These are phyloP conservation scores for Macrophomina phaseolina DNA, from an alignment of 2,329 filamentous ascomycete species.

Conservation along the genomic window DNA sequence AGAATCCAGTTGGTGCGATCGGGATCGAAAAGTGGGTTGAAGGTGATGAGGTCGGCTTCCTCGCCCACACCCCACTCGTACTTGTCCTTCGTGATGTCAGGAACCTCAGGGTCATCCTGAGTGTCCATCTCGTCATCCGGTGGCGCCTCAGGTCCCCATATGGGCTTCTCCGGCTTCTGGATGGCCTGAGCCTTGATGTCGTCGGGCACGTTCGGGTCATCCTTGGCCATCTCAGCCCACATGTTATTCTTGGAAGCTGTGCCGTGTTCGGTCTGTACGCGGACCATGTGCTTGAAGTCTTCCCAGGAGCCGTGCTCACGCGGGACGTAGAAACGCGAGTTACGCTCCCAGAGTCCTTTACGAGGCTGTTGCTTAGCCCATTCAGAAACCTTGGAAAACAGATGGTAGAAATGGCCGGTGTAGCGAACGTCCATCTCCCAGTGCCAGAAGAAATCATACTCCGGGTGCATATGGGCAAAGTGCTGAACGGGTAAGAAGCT, in stretches of 20 bases:
- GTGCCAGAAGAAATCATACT: constrained; percentile 92
- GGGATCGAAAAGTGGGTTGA: constrained; percentile 78
- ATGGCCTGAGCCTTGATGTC: constrained; percentile 42
- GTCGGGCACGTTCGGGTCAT: constrained; percentile 49
- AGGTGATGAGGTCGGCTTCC: constrained; percentile 75
- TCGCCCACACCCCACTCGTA: constrained; percentile 72
- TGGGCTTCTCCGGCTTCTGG: constrained; percentile 47
- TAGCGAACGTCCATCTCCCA: constrained; percentile 96
- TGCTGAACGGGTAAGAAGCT: constrained; percentile 94
- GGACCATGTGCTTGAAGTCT: constrained; percentile 71
- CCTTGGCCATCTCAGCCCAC: constrained; percentile 46
- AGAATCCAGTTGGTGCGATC: constrained; percentile 76
- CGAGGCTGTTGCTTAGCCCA: constrained; percentile 74
- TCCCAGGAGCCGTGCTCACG: constrained; percentile 72
- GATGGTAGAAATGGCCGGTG: constrained; percentile 85
- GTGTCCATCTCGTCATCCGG: constrained; percentile 57
- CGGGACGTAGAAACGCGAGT: constrained; percentile 77
- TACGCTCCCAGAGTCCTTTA: constrained; percentile 78
- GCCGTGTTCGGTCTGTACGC: constrained; percentile 63
- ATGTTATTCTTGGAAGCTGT: constrained; percentile 53
- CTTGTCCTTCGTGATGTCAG: constrained; percentile 61
- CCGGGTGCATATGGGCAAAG: constrained; percentile 85
- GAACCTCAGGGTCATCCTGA: constrained; percentile 59
- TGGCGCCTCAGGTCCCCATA: constrained; percentile 56
- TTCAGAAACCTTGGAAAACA: constrained; percentile 69